Percentiles rank a stretch among this genome's conserved stretches.
These are phyloP conservation scores for Sarcomyxa edulis DNA, from an alignment of 768 basidiomycete species.

Conservation along the genomic window DNA sequence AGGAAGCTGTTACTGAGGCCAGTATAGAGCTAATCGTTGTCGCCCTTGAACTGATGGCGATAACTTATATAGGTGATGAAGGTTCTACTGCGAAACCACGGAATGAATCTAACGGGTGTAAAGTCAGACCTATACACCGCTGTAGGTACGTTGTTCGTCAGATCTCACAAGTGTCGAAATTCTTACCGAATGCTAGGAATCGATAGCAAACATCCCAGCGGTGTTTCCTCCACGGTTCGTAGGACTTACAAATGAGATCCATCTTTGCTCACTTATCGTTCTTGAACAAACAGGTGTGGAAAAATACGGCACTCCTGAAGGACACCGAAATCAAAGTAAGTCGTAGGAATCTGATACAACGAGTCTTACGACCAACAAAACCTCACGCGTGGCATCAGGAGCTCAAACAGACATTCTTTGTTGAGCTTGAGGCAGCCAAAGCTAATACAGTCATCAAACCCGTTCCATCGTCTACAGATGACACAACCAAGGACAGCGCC, in stretches of 20 bases:
- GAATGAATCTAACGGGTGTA: constrained; percentile 59
- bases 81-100: constrained; percentile 59
- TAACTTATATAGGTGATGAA: constrained; percentile 53
- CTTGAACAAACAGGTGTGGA: constrained; percentile 50
- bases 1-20: constrained; percentile 51
- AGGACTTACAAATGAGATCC: background rate
- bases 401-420: constrained; percentile 57
- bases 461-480: background rate
- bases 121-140: constrained; percentile 67
- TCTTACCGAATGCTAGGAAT: constrained; percentile 45
- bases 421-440: constrained; percentile 29
- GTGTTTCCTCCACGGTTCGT: constrained; percentile 63
- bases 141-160: constrained; percentile 48
- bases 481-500: constrained; percentile 1
- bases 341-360: background rate
- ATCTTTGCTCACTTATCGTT: background rate
- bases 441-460: constrained; percentile 12
- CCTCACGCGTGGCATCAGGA: constrained; percentile 38
- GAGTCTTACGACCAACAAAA: background rate
- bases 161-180: background rate
- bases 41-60: constrained; percentile 2
- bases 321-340: constrained; percentile 60
- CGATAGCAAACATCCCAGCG: constrained; percentile 74
- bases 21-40: constrained; percentile 3
- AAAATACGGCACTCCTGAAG: constrained; percentile 50